A percentile compares a stretch with the other conserved stretches of the same genome.
phyloP scores from a whole-genome alignment of 768 basidiomycete species.

The Serendipita sp. region DNA sequence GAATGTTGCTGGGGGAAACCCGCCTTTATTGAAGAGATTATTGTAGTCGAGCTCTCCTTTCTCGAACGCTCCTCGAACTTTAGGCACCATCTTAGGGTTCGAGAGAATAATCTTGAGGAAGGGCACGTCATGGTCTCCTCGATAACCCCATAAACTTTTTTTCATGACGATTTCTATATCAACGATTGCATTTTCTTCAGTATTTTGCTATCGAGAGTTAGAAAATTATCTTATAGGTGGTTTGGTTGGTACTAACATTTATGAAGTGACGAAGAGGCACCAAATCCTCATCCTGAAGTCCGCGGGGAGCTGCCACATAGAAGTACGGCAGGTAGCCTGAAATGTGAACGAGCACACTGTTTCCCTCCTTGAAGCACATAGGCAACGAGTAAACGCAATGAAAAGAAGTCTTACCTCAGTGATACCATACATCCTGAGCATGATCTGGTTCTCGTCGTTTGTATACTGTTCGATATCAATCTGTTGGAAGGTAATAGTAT shows the following conservation, averaged over 20 bases:
- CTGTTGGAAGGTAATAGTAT: conserved; percentile 85
- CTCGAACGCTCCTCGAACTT: conserved; percentile 71
- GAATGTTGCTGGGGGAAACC: conserved; percentile 41
- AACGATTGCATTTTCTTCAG: conserved; percentile 26
- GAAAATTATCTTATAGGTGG: background rate
- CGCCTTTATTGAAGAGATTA: conserved; percentile 34
- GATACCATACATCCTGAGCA: conserved; percentile 70
- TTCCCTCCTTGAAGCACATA: conserved; percentile 34
- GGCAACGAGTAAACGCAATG: background rate
- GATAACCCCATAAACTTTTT: conserved; percentile 75
- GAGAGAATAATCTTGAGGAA: conserved; percentile 75
- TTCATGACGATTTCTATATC: conserved; percentile 44
- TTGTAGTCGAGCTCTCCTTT: conserved; percentile 54
- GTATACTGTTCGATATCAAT: conserved; percentile 67
- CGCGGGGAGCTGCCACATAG: conserved; percentile 74
- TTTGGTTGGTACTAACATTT: conserved; percentile 39
- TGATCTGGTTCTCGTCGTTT: conserved; percentile 28
- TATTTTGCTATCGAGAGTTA: background rate
- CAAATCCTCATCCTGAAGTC: conserved; percentile 56
- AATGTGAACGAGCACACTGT: conserved; percentile 78
- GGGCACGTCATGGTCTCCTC: conserved; percentile 56
- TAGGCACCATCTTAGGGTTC: conserved; percentile 64
- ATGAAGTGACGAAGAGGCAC: conserved; percentile 47
- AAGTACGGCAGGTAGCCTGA: conserved; percentile 84
- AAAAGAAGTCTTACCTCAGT: conserved; percentile 43